Conservation (phyloP, 495 filamentous ascomycete genomes). For the Penicillium crystallinum region DNA sequence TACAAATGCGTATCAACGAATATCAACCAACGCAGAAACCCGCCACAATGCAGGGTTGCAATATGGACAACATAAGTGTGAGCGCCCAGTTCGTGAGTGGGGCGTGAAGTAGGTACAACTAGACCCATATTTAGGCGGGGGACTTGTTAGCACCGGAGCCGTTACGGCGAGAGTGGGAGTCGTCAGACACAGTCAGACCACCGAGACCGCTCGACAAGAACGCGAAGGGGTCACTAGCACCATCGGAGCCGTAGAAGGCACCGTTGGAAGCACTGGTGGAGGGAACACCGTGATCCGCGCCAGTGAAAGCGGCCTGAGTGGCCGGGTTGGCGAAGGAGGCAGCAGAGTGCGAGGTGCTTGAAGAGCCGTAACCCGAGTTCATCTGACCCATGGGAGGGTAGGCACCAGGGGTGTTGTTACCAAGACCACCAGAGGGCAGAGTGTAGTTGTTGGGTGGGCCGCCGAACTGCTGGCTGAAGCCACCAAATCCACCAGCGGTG, state of each 20-base stretch:
- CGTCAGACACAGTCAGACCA: slow-evolving; percentile 74
- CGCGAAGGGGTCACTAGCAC: slow-evolving; percentile 75
- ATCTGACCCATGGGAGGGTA: slow-evolving; percentile 78
- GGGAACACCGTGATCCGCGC: slow-evolving; percentile 64
- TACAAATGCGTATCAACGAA: slow-evolving; percentile 52
- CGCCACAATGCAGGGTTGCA: slow-evolving; percentile 31
- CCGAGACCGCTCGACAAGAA: slow-evolving; percentile 82
- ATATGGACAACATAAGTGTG: slow-evolving; percentile 40
- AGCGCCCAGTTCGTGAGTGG: slow-evolving; percentile 16
- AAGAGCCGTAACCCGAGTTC: slow-evolving; percentile 62
- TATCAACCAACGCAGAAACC: slow-evolving; percentile 60
- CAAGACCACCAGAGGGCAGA: slow-evolving; percentile 75
- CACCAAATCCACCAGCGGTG: slow-evolving; percentile 65
- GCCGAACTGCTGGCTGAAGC: slow-evolving; percentile 81
- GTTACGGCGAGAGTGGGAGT: slow-evolving; percentile 71
- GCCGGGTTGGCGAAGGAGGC: slow-evolving; percentile 91
- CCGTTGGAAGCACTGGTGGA: slow-evolving; percentile 51
- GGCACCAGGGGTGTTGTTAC: slow-evolving; percentile 61
- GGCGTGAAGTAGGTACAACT: slow-evolving; percentile 17
- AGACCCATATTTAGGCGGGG: slow-evolving; percentile 33
- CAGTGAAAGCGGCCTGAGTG: slow-evolving; percentile 85
- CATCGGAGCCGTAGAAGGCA: slow-evolving; percentile 53
- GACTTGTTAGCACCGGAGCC: slow-evolving; percentile 52
- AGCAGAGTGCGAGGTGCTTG: slow-evolving; percentile 66
- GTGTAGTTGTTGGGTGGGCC: slow-evolving; percentile 86